These are phyloP conservation scores for Suhomyces pyralidae DNA, from an alignment of 805 yeast species.

Conservation along the genomic window DNA sequence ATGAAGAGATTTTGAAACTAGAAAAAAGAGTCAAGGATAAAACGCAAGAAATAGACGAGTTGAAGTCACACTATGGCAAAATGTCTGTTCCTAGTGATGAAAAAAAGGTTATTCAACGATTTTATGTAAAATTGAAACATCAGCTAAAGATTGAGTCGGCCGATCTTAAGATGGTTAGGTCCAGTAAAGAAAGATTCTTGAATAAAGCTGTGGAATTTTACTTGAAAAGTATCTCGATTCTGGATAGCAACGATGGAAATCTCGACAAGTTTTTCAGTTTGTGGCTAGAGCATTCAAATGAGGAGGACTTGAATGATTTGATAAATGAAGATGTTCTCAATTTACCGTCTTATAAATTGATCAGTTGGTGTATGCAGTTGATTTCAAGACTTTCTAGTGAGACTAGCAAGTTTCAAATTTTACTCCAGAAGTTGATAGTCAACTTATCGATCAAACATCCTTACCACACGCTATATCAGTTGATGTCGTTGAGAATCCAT, in stretches of 20 bases:
- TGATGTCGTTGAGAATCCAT: constrained; percentile 56
- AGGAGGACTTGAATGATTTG: constrained; percentile 41
- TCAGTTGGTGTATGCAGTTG: constrained; percentile 82
- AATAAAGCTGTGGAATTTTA: constrained; percentile 58
- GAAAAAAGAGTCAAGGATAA: constrained; percentile 41
- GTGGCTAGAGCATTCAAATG: constrained; percentile 67
- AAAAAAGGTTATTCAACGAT: constrained; percentile 51
- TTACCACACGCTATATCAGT: constrained; percentile 62
- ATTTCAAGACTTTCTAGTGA: constrained; percentile 63
- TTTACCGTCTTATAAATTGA: constrained; percentile 59
- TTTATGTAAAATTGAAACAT: constrained; percentile 45
- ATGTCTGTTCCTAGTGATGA: constrained; percentile 42
- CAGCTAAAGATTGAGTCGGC: constrained; percentile 50
- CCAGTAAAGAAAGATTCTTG: constrained; percentile 43
- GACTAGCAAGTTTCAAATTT: constrained; percentile 49
- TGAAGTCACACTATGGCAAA: constrained; percentile 44
- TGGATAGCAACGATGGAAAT: constrained; percentile 50
- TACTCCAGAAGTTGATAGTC: constrained; percentile 47
- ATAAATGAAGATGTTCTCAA: constrained; percentile 35
- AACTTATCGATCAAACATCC: constrained; percentile 60
- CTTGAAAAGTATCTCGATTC: constrained; percentile 48
- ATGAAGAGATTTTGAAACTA: constrained; percentile 42
- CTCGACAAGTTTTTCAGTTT: constrained; percentile 76
- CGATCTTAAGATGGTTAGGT: constrained; percentile 39
- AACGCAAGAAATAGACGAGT: constrained; percentile 46